These are phyloP conservation scores for Cymodocea nodosa DNA, from an alignment of 116 monocot genomes.

Conservation along the genomic window DNA sequence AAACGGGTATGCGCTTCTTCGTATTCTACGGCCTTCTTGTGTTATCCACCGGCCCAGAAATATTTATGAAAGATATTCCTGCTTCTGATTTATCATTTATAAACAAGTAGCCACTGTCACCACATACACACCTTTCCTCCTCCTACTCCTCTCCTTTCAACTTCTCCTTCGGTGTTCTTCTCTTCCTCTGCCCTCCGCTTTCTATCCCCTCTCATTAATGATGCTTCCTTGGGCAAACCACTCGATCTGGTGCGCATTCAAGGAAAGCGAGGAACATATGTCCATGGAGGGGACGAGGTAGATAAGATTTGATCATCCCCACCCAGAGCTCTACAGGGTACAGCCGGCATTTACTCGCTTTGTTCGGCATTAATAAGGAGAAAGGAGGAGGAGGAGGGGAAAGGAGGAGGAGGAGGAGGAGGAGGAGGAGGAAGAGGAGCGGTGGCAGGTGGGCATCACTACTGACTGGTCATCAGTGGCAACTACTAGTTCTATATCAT, in stretches of 20 bases:
- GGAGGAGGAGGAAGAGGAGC: not conserved
- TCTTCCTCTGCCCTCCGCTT: not conserved
- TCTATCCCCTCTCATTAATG: not conserved
- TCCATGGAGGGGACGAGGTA: constrained; percentile 10
- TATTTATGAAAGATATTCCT: no score
- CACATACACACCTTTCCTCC: not conserved
- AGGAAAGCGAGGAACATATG: constrained; percentile 3
- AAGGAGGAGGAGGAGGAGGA: not conserved
- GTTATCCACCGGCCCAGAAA: no score
- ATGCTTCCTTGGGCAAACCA: not conserved
- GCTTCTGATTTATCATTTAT: no score
- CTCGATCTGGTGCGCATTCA: not conserved
- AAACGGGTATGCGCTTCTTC: no score
- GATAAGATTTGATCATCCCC: constrained; percentile 3
- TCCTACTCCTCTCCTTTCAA: not conserved
- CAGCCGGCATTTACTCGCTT: not conserved
- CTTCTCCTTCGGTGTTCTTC: not conserved
- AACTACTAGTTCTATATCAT: constrained; percentile 6
- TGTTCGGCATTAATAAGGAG: not conserved
- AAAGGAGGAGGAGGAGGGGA: no score
- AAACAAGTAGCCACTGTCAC: no score
- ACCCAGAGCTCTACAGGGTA: not conserved
- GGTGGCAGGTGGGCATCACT: not conserved
- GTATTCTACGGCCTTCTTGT: no score
- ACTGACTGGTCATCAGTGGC: not conserved